Evolutionary conservation across 805 yeast genomes (phyloP).

Genomic region (Suhomyces vadensis): DNA sequence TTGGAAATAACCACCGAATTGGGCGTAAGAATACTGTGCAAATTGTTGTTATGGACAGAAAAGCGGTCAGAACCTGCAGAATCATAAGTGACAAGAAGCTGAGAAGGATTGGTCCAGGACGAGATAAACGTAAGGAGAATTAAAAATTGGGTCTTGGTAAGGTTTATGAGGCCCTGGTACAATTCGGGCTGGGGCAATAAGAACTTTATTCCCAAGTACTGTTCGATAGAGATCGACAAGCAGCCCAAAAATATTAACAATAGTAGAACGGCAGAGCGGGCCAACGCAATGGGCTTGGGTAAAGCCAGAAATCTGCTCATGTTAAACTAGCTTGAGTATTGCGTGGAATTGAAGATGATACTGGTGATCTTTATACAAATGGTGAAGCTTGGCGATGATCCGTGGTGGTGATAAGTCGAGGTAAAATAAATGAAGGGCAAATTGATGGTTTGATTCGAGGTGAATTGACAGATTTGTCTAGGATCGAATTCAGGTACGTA

Average conservation of each 20-base stretch:
- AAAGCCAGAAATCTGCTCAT: not conserved
- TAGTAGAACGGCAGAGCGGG: conserved; percentile 23
- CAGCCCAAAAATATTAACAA: conserved; percentile 26
- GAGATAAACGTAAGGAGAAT: conserved; percentile 53
- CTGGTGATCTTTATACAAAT: too few relatives aligned
- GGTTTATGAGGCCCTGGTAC: conserved; percentile 45
- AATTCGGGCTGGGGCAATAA: conserved; percentile 32
- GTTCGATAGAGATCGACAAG: conserved; percentile 48
- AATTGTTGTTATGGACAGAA: conserved; percentile 4
- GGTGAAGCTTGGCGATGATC: too few relatives aligned
- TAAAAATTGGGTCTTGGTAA: conserved; percentile 61
- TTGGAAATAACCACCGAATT: conserved; percentile 75
- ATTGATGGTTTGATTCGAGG: too few relatives aligned
- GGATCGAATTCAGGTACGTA: too few relatives aligned
- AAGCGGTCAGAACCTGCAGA: conserved; percentile 17
- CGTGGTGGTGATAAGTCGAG: too few relatives aligned
- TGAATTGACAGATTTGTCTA: too few relatives aligned
- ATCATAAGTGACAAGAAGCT: conserved; percentile 52
- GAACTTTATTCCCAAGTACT: conserved; percentile 37
- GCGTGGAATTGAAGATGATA: too few relatives aligned
- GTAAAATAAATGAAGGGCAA: too few relatives aligned
- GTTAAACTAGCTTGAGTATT: not conserved
- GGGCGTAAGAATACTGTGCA: conserved; percentile 22
- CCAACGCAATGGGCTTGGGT: conserved; percentile 19
- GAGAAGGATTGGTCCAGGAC: conserved; percentile 52